Evolutionary conservation across 2,329 filamentous ascomycete species (phyloP).

Genomic region (Nigrograna mackinnonii): DNA sequence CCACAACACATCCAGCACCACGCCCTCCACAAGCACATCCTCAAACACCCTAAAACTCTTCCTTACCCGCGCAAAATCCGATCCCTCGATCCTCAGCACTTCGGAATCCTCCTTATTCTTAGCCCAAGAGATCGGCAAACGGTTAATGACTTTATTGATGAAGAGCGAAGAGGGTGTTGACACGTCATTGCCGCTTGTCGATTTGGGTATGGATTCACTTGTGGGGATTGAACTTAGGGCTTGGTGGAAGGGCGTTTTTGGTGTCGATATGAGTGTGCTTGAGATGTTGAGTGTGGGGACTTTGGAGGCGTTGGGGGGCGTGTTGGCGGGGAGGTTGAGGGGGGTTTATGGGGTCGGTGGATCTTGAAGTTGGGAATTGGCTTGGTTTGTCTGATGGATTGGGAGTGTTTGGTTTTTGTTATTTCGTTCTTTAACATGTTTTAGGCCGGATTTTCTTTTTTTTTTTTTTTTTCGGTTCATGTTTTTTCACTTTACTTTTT

Average conservation of each 20-base stretch:
- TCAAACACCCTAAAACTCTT: constrained; percentile 13
- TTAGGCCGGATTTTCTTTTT: too few species aligned
- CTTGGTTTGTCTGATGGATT: too few species aligned
- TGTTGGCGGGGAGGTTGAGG: too few species aligned
- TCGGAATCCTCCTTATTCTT: constrained; percentile 10
- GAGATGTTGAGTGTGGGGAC: constrained; percentile 22
- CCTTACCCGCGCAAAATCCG: constrained; percentile 9
- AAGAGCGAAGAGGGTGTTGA: constrained; percentile 21
- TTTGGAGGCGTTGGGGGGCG: constrained; percentile 29
- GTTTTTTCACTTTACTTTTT: too few species aligned
- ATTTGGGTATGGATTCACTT: constrained; percentile 36
- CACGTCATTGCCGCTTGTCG: constrained; percentile 9
- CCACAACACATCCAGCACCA: constrained; percentile 13
- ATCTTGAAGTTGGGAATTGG: too few species aligned
- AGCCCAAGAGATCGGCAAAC: constrained; percentile 21
- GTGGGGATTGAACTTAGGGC: constrained; percentile 43
- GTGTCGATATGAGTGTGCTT: constrained; percentile 23
- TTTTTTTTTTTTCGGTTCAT: too few species aligned
- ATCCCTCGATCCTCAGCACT: constrained; percentile 13
- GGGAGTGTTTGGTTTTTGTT: too few species aligned
- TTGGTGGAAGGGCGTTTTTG: constrained; percentile 42
- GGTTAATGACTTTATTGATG: constrained; percentile 20
- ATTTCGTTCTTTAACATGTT: too few species aligned
- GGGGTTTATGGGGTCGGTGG: too few species aligned
- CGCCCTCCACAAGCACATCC: constrained; percentile 4